Base-by-base conservation (phyloP, 2,329 filamentous ascomycete species). In the Graphium sp. region DNA sequence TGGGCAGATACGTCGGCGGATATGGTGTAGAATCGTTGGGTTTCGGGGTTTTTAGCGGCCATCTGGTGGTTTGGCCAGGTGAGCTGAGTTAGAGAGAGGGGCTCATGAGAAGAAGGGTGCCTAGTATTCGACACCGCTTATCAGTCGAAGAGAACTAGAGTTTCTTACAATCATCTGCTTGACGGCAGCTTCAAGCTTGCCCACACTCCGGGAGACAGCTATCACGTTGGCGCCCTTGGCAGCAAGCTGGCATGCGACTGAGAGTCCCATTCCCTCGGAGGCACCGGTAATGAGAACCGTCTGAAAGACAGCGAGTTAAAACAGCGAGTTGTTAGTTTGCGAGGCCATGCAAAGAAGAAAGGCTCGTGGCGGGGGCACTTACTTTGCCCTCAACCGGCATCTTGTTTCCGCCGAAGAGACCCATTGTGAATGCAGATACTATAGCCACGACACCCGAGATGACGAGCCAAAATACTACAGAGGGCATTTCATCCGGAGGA, bases 261-360 rank as follows among this genome's bases (percentile, higher is more conserved):
- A 71, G 40, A 74, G 72, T 34, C 89, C 89, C 77, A 94, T 82
- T 33, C 89, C 89, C 46, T 94, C 81, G 1, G 89, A 94, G 18
- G 76, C 84, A 26, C 89, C 89, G 1, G 89, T 98, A 29, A 98
- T 60, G 31, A 95, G 60, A 29, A 91, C 64, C 3, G 85, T 93
- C 84, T 93, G 28, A 11, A 6, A 22, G 18, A 11, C 7, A 17
- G 11, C 18, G 14, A 13, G 26, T 34, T 28, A 34, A 30, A 18
- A n/a, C 16, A 7, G 13, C 21, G 7, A 12, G 17, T 13, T 7
- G 8, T 13, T 15, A 9, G 22, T 3, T 18, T 25, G 16, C 3
- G 10, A 7, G 17, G 24, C 10, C 10, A 8, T 18, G 26, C 40
- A 7, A 32, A 25, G 6, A 28, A 19, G 11, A 16, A 4, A 7